Percentiles rank a stretch among this genome's conserved stretches.
phyloP scores from a whole-genome alignment of 345 rosid genomes.

The Pelargonium nanum region DNA sequence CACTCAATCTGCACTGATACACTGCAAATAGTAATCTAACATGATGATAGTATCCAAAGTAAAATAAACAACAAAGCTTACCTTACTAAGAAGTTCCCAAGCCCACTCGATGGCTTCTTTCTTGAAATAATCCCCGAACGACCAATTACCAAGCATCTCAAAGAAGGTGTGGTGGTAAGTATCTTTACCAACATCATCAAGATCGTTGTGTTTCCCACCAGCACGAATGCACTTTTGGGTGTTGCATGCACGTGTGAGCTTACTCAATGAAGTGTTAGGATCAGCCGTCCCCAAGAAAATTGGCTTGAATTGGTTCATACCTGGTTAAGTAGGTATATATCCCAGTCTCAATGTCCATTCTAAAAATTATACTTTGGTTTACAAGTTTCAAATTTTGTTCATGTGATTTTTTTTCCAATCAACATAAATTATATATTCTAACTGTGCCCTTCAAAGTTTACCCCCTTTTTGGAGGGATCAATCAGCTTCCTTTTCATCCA shows the following conservation, averaged over 20 bases:
- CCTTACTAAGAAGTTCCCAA: constrained; percentile 89
- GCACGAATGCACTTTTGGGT: constrained; percentile 98
- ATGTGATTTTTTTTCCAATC: too few species aligned
- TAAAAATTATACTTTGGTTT: too few species aligned
- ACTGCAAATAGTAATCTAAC: too few species aligned
- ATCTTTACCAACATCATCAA: constrained; percentile 96
- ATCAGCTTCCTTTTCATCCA: too few species aligned
- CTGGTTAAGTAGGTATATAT: constrained; percentile 28
- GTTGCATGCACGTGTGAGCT: constrained; percentile 71
- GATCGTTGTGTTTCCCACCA: constrained; percentile 95
- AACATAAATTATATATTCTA: too few species aligned
- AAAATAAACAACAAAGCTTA: too few species aligned
- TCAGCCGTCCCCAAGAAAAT: constrained; percentile 84
- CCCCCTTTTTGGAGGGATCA: too few species aligned
- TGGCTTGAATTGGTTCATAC: constrained; percentile 95
- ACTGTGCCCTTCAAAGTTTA: too few species aligned
- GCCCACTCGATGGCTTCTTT: constrained; percentile 92
- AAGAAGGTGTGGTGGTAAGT: constrained; percentile 99
- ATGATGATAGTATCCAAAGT: too few species aligned
- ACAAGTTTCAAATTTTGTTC: too few species aligned
- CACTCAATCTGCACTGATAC: too few species aligned
- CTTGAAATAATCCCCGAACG: constrained; percentile 96
- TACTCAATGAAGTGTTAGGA: constrained; percentile 69
- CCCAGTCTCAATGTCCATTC: too few species aligned
- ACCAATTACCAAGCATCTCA: constrained; percentile 99